These are phyloP conservation scores for Fusarium bactridioides DNA, from an alignment of 2,329 filamentous ascomycete species.

Conservation along the genomic window DNA sequence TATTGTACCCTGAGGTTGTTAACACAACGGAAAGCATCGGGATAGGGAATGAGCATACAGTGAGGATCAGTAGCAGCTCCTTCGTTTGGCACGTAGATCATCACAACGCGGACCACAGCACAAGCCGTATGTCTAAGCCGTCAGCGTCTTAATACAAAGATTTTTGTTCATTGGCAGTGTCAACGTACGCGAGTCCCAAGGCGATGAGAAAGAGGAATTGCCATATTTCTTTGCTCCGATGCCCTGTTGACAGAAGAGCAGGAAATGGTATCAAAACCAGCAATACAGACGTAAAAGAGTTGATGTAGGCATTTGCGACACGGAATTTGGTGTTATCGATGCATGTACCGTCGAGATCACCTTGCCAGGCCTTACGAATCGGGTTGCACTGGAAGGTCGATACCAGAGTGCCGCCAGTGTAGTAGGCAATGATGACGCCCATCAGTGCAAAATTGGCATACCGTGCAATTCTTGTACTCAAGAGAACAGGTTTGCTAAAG, in stretches of 20 bases:
- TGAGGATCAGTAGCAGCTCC: neutral
- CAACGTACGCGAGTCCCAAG: neutral
- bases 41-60: neutral
- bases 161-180: too few relatives aligned
- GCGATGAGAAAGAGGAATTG: neutral
- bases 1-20: neutral
- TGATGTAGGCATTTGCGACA: neutral
- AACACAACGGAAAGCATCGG: accelerated
- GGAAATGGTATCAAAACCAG: neutral
- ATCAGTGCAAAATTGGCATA: neutral
- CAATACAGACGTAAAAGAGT: neutral
- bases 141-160: neutral
- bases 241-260: neutral
- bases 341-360: neutral
- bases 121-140: neutral
- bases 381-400: neutral
- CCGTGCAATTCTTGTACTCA: neutral
- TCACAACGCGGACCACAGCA: neutral
- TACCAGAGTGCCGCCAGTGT: neutral
- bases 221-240: neutral
- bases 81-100: neutral
- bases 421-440: neutral
- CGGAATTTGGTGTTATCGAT: neutral
- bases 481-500: neutral
- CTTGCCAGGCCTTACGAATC: neutral